Evolutionary conservation across 2,329 filamentous ascomycete genomes (phyloP).

Genomic region (Thelonectria rubi): DNA sequence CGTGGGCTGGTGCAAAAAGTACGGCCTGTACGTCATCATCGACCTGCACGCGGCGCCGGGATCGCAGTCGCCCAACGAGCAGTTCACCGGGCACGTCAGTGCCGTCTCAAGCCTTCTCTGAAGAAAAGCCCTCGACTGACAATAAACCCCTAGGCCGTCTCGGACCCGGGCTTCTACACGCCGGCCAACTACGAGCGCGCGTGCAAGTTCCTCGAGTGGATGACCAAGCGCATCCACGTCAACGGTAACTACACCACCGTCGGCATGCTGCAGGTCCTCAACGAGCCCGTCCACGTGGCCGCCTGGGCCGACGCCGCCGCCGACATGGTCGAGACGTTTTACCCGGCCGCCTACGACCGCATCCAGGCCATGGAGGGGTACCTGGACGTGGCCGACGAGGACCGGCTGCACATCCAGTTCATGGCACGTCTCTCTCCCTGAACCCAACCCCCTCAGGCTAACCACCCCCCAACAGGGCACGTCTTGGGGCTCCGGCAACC

Average conservation of each 20-base stretch:
- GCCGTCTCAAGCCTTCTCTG: too few relatives aligned
- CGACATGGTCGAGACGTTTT: slow-evolving; percentile 41
- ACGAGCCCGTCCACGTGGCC: slow-evolving; percentile 60
- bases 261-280: slow-evolving; percentile 67
- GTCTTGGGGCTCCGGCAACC: slow-evolving; percentile 65
- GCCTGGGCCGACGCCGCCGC: slow-evolving; percentile 35
- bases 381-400: slow-evolving; percentile 52
- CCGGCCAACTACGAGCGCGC: slow-evolving; percentile 65
- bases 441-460: neutral
- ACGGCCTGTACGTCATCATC: slow-evolving; percentile 38
- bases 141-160: slow-evolving; percentile 8
- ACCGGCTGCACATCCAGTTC: slow-evolving; percentile 61
- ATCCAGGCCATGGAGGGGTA: slow-evolving; percentile 60
- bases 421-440: slow-evolving; percentile 50
- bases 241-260: slow-evolving; percentile 61
- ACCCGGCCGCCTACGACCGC: slow-evolving; percentile 37
- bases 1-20: slow-evolving; percentile 39
- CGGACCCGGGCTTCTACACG: slow-evolving; percentile 61
- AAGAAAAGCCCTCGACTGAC: neutral
- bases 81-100: slow-evolving; percentile 43
- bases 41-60: slow-evolving; percentile 40
- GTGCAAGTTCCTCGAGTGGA: slow-evolving; percentile 62
- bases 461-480: slow-evolving; percentile 40
- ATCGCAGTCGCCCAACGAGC: slow-evolving; percentile 33
- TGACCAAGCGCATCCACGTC: slow-evolving; percentile 62